Evolutionary conservation across 805 yeast genomes (phyloP), one percentile per base, ranked within the genome.

Genomic region (Ogataea haglerorum): DNA sequence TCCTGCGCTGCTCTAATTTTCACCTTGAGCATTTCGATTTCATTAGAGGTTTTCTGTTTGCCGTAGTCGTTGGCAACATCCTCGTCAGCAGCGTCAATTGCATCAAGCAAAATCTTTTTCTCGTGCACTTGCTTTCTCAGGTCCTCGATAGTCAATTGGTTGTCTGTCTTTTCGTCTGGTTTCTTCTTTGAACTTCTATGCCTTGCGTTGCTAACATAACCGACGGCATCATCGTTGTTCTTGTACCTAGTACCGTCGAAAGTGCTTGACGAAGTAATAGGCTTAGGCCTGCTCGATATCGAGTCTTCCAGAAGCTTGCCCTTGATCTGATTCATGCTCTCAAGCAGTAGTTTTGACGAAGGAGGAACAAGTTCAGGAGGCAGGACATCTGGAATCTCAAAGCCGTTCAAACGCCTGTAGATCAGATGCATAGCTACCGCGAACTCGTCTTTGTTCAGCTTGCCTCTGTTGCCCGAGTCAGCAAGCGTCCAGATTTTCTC

Each of bases 361-460:
- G 95, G 95, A 6, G 99, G 98, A 22, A 89, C 68, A 48, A 91
- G 74, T 57, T 89, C 95, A 2, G 95, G 88, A 3, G 98, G 98
- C 38, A 91, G 72, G 40, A 80, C 69, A 34, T 71, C 58, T 17
- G 99, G 99, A 36, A 93, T 65, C n/a, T 84, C 87, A 48, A 77
- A 79, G 2, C 97, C 97, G 57, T 89, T 90, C 58, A 91, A 68
- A 47, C 91, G 76, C 61, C 96, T 78, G 65, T 93, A 91, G 31
- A 91, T 91, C 44, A 91, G 71, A 70, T 95, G 97, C 98, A 91
- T 93, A 23, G 98, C 97, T 25, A 93, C 89, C 0, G 96, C 84
- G 67, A 91, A 93, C 61, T 88, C 95, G 60, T 91, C 96, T 54
- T 78, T 80, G 60, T 86, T 85, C 51, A 91, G 76, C 57, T 77